Conservation (phyloP, 208 protist genomes). For the Wallacemonas sp. region DNA sequence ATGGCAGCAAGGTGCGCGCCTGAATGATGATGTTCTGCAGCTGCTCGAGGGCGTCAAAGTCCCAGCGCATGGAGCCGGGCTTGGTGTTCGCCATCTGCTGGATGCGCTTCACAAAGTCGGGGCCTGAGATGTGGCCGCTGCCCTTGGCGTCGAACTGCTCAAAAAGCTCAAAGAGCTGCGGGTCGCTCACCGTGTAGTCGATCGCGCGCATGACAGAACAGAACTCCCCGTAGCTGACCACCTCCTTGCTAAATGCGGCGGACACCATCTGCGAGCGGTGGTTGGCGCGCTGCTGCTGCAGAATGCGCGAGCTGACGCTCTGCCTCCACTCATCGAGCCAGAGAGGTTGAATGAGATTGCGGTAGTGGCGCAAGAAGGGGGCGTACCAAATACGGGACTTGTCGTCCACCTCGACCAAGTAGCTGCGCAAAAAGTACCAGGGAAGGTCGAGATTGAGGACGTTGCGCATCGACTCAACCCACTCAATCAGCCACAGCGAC, state of each 20-base stretch:
- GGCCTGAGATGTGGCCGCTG: constrained; percentile 67
- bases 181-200: constrained; percentile 84
- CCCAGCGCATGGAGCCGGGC: constrained; percentile 74
- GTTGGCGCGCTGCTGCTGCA: constrained; percentile 79
- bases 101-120: constrained; percentile 65
- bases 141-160: constrained; percentile 64
- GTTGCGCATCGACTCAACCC: constrained; percentile 88
- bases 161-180: constrained; percentile 86
- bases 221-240: constrained; percentile 88
- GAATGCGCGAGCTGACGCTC: constrained; percentile 52
- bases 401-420: constrained; percentile 76
- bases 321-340: constrained; percentile 77
- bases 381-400: constrained; percentile 77
- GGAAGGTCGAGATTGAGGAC: constrained; percentile 84
- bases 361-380: constrained; percentile 68
- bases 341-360: constrained; percentile 72
- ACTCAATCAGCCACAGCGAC: constrained; percentile 91
- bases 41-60: constrained; percentile 85
- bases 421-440: constrained; percentile 88
- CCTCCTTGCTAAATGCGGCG: constrained; percentile 71
- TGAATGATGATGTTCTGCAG: constrained; percentile 88
- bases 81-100: constrained; percentile 46
- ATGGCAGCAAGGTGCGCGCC: constrained; percentile 68
- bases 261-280: constrained; percentile 79
- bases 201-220: constrained; percentile 83